Evolutionary conservation across 306 rosid genomes (phyloP), one percentile per base, ranked within the genome.

Genomic region (Citrullus mucosospermus): DNA sequence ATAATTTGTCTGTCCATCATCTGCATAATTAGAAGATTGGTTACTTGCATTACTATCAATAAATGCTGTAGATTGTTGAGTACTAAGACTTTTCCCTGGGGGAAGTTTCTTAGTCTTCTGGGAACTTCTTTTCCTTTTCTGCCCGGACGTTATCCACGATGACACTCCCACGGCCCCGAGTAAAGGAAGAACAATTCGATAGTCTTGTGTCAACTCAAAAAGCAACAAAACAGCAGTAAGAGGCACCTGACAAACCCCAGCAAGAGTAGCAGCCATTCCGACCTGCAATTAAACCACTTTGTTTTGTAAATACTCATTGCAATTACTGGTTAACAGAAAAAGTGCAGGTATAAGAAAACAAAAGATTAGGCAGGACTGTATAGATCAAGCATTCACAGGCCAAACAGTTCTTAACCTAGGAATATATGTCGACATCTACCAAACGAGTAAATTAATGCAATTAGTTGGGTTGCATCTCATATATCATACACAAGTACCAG

Each of bases 91-190:
- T 73, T 43, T 82, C 75, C 69, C 83, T 61, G 28, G 63, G n/a
- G 85, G 68, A 56, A 74, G 53, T 50, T 84, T 87, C 83, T 78
- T 78, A 39, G 57, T 59, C 79, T 85, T 79, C 80, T 32, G 32
- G 72, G 9, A 80, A 56, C 83, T 81, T 46, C 78, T 85, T 86
- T 86, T 92, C 84, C 84, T 91, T 75, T 87, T 84, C 85, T 86
- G 89, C 78, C 89, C 84, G 62, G 98, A 95, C 78, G 98, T 87
- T 81, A 95, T 75, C 97, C 92, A 95, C 38, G 98, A 85, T 51
- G 98, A 92, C 78, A 95, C 78, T n/a, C 98, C 97, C 56, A 95
- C 98, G 51, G 98, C 97, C 81, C 96, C 98, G 50, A 95, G 98
- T 43, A 92, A 87, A 0, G 98, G 98, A 75, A 95, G 85, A 82